A percentile compares a stretch with the other conserved stretches of the same genome.
Conservation (phyloP, 257 asterid species). For the Primulina tabacum region DNA sequence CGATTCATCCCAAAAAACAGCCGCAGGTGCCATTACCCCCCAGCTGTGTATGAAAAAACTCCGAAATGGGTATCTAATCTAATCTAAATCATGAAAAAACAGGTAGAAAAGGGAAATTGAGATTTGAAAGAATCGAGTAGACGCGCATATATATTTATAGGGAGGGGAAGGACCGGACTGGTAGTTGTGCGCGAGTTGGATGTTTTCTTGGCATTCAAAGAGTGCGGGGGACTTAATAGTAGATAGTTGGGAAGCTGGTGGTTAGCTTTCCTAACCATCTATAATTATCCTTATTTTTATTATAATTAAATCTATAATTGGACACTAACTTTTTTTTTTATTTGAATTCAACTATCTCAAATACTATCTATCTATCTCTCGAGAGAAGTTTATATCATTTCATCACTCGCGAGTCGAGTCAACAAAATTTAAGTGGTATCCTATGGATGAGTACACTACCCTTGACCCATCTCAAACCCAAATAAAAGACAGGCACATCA, state of each 20-base stretch:
- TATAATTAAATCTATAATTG: too few relatives aligned
- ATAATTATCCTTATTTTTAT: too few relatives aligned
- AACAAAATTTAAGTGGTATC: too few relatives aligned
- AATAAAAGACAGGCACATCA: too few relatives aligned
- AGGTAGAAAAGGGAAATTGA: background rate
- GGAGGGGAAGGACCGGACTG: background rate
- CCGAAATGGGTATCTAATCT: background rate
- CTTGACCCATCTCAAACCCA: too few relatives aligned
- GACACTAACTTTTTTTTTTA: too few relatives aligned
- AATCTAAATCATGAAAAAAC: background rate
- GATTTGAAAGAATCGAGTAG: constrained; percentile 20
- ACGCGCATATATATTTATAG: background rate
- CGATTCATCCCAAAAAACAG: constrained; percentile 31
- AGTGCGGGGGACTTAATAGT: constrained; percentile 39
- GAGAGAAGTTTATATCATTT: too few relatives aligned
- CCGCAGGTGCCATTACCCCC: constrained; percentile 34
- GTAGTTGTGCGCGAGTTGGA: background rate
- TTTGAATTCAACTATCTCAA: too few relatives aligned
- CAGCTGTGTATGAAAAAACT: background rate
- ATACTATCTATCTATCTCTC: too few relatives aligned
- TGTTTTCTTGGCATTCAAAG: constrained; percentile 43
- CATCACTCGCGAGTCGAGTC: too few relatives aligned
- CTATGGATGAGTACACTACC: too few relatives aligned
- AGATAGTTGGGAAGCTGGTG: constrained; percentile 55
- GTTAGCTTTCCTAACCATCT: constrained; percentile 24